Percentiles rank a stretch among this genome's conserved stretches.
These are phyloP conservation scores for Meyerozyma elateridarum DNA, from an alignment of 1,139 yeast genomes.

Conservation along the genomic window DNA sequence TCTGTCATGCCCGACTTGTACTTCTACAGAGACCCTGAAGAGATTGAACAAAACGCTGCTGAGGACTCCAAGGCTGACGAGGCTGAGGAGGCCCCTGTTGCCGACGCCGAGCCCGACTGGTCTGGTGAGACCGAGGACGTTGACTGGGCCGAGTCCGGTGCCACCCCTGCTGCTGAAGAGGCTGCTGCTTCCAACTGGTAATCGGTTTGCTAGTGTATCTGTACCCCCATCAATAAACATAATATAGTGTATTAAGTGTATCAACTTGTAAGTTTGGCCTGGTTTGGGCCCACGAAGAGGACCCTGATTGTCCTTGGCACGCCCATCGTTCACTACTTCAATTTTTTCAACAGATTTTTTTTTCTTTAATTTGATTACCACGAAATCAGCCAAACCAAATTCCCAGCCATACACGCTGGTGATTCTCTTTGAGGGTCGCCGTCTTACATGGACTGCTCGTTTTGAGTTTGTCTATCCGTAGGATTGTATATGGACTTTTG, in stretches of 20 bases:
- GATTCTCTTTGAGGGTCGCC: constrained; percentile 20
- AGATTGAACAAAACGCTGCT: constrained; percentile 81
- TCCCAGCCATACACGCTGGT: constrained; percentile 10
- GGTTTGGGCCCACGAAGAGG: neutral
- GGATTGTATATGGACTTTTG: constrained; percentile 4
- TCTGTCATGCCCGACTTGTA: constrained; percentile 99
- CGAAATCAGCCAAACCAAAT: constrained; percentile 29
- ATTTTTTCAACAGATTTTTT: constrained; percentile 6
- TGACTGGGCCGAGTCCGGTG: constrained; percentile 61
- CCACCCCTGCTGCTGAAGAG: constrained; percentile 71
- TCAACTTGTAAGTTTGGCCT: constrained; percentile 1
- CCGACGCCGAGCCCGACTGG: constrained; percentile 50
- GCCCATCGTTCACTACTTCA: neutral
- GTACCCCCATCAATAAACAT: constrained; percentile 11
- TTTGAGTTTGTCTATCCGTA: constrained; percentile 17
- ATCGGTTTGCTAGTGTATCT: constrained; percentile 17
- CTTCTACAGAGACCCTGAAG: constrained; percentile 99
- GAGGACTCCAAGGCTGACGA: constrained; percentile 57
- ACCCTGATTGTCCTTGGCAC: neutral
- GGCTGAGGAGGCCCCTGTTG: constrained; percentile 50
- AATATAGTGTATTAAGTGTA: constrained; percentile 7
- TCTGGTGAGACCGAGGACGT: constrained; percentile 58
- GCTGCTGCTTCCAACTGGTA: constrained; percentile 64
- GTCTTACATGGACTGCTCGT: constrained; percentile 16
- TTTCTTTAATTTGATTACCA: constrained; percentile 40